A percentile compares a stretch with the other conserved stretches of the same genome.
Evolutionary conservation across 306 rosid genomes (phyloP).

Genomic region (Sicyos edulis): DNA sequence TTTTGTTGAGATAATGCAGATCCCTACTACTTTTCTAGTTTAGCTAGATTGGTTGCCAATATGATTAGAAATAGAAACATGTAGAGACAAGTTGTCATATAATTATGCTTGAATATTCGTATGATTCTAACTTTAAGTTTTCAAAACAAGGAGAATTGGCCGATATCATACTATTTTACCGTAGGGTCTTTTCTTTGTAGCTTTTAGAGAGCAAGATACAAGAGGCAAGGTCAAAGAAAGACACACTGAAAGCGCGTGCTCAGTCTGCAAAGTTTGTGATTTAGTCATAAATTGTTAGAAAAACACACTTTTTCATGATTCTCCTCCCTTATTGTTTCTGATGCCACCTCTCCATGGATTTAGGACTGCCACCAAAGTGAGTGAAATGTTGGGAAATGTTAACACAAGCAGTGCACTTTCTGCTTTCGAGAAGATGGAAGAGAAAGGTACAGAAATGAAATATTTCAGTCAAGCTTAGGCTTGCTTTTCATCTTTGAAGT

Average conservation of each 20-base stretch:
- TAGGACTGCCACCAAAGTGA: slow-evolving; percentile 91
- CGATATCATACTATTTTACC: neutral
- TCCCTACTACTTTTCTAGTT: neutral
- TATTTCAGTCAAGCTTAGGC: neutral
- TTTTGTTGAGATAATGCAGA: slow-evolving; percentile 6
- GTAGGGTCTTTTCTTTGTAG: slow-evolving; percentile 33
- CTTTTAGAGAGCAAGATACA: slow-evolving; percentile 92
- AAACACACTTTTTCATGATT: slow-evolving; percentile 15
- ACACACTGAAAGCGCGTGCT: slow-evolving; percentile 91
- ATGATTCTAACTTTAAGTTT: neutral
- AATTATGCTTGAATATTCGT: neutral
- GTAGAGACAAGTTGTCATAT: neutral
- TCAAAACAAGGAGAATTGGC: slow-evolving; percentile 13
- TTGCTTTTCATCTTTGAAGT: neutral
- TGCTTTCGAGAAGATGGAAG: slow-evolving; percentile 96
- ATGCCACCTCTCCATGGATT: slow-evolving; percentile 30
- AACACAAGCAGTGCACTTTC: slow-evolving; percentile 92
- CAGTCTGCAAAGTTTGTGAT: slow-evolving; percentile 83
- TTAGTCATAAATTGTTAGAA: slow-evolving; percentile 12
- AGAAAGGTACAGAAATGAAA: slow-evolving; percentile 59
- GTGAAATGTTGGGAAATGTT: slow-evolving; percentile 85
- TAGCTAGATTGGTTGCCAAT: neutral
- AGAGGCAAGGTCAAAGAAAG: slow-evolving; percentile 92
- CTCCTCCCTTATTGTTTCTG: slow-evolving; percentile 16
- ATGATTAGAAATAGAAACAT: slow-evolving; percentile 6